Conservation (phyloP, 2,329 filamentous ascomycete species). For the Fusarium euwallaceae region DNA sequence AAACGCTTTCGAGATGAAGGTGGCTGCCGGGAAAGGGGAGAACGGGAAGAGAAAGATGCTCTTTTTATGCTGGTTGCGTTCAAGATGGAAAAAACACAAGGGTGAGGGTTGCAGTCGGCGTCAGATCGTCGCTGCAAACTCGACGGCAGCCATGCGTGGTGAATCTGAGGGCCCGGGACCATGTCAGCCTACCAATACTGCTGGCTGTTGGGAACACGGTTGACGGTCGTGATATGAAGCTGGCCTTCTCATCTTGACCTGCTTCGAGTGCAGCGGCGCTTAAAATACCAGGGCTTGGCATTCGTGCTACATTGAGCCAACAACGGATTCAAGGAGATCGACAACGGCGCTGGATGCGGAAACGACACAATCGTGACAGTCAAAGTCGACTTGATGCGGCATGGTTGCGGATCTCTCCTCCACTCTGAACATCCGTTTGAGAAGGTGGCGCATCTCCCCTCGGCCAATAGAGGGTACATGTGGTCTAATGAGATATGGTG, state of each 20-base stretch:
- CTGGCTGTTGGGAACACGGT: not conserved
- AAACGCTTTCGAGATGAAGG: slow-evolving; percentile 14
- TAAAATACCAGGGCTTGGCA: not conserved
- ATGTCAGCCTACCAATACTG: not conserved
- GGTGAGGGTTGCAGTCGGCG: not conserved
- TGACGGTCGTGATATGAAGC: not conserved
- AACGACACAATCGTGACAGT: not conserved
- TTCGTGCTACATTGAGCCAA: not conserved
- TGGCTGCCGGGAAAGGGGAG: slow-evolving; percentile 1
- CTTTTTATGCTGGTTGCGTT: slow-evolving; percentile 7
- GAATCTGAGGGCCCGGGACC: slow-evolving; percentile 1
- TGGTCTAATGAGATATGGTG: not conserved
- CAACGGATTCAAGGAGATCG: not conserved
- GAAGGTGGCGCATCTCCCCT: slow-evolving; percentile 4
- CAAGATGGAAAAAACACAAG: slow-evolving; percentile 2
- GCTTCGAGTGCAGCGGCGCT: slow-evolving; percentile 4
- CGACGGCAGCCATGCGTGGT: not conserved
- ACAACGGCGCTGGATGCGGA: not conserved
- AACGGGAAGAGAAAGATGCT: not conserved
- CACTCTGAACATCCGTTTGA: not conserved
- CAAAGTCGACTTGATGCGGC: not conserved
- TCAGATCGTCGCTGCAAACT: not conserved
- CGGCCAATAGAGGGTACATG: not conserved
- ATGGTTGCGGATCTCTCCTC: slow-evolving; percentile 4
- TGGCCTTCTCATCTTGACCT: not conserved